A percentile compares a stretch with the other conserved stretches of the same genome.
Evolutionary conservation across 148 eudicot species (phyloP).

Genomic region (Vaccinium corymbosum): DNA sequence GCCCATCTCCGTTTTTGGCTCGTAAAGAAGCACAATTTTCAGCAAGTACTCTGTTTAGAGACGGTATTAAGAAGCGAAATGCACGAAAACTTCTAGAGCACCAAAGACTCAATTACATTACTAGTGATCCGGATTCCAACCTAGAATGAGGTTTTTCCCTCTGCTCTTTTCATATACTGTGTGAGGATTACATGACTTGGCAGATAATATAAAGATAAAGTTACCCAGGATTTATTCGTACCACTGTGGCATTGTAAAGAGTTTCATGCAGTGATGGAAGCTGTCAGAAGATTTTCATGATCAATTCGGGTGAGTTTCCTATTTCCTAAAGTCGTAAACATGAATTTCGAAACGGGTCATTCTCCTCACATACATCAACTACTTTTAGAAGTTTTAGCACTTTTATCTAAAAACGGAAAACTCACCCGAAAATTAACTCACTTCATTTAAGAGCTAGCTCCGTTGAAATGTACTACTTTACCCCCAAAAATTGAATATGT

Average conservation of each 20-base stretch:
- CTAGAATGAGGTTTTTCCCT: conserved; percentile 16
- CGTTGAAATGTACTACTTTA: neutral
- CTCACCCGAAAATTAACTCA: neutral
- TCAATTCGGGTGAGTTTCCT: too few relatives aligned
- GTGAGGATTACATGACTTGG: neutral
- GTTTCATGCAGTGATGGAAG: neutral
- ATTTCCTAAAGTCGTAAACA: too few relatives aligned
- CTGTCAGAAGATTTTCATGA: neutral
- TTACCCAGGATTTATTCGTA: neutral
- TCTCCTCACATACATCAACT: too few relatives aligned
- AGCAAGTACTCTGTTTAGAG: conserved; percentile 63
- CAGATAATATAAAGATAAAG: neutral
- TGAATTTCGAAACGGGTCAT: too few relatives aligned
- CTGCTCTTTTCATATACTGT: neutral
- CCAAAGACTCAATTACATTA: conserved; percentile 26
- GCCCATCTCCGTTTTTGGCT: conserved; percentile 16
- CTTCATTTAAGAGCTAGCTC: neutral
- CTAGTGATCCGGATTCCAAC: neutral
- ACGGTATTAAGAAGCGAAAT: conserved; percentile 66
- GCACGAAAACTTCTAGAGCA: conserved; percentile 39
- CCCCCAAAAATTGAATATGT: neutral
- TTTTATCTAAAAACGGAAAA: too few relatives aligned
- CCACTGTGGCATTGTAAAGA: neutral
- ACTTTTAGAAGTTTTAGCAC: too few relatives aligned
- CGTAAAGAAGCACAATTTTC: conserved; percentile 22